Conservation (phyloP, 441 rosid species). For the Lepidium campestre region DNA sequence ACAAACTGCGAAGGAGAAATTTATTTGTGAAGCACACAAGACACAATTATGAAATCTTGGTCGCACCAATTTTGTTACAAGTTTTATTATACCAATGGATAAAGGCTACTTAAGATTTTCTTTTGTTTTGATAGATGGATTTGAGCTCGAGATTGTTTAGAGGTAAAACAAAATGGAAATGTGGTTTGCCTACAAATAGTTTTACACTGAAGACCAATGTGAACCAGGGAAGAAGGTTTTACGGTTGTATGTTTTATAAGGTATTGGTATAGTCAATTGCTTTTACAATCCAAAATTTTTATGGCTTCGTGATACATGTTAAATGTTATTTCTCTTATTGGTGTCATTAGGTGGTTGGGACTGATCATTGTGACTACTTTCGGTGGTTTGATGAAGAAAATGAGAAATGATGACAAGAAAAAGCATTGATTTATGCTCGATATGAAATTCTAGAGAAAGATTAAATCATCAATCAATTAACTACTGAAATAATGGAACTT, state of each 20-base stretch:
- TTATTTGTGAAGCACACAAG: no score
- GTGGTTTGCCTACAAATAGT: not conserved
- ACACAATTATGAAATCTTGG: no score
- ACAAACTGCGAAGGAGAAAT: no score
- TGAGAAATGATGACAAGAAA: not conserved
- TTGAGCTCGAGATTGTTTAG: no score
- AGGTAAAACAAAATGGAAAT: no score
- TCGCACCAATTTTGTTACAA: no score
- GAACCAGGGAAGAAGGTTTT: not conserved
- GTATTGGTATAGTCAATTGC: not conserved
- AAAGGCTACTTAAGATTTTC: no score
- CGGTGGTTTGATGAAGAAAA: not conserved
- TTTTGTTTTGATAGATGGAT: no score
- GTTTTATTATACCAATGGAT: no score
- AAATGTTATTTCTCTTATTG: not conserved
- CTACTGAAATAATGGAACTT: not conserved
- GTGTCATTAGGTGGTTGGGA: not conserved
- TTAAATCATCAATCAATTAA: not conserved
- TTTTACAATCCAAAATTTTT: not conserved
- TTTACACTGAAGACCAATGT: not conserved
- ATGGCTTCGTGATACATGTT: constrained; percentile 1
- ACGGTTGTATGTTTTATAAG: not conserved
- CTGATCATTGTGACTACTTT: not conserved
- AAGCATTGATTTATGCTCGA: not conserved
- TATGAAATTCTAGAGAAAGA: not conserved